These are phyloP conservation scores for Plasmodium coatneyi DNA, from an alignment of 169 alveolate species.

Conservation along the genomic window DNA sequence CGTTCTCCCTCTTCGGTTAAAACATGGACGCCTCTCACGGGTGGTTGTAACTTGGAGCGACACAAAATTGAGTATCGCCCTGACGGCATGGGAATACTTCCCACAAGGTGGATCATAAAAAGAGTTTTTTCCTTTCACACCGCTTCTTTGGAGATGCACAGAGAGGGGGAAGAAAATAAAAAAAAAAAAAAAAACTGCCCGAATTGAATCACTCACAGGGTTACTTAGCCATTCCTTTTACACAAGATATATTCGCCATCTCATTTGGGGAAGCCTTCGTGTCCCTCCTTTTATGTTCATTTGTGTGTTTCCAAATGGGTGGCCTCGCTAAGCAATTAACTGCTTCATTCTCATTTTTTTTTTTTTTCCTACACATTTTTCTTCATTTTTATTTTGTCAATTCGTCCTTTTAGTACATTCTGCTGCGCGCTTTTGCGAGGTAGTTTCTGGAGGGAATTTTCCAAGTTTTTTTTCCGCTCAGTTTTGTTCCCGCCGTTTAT, in stretches of 20 bases:
- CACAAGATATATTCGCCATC: neutral
- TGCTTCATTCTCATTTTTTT: neutral
- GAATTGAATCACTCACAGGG: neutral
- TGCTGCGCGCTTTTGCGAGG: neutral
- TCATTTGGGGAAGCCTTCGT: neutral
- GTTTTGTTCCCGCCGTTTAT: neutral
- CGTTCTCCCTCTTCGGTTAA: neutral
- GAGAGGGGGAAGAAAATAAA: neutral
- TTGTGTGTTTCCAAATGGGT: neutral
- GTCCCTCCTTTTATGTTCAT: neutral
- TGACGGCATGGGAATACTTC: neutral
- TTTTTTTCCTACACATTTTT: neutral
- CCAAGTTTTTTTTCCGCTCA: neutral
- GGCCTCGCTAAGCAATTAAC: neutral
- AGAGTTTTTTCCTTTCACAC: neutral
- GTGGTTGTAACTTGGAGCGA: neutral
- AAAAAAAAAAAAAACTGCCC: neutral
- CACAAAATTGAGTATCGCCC: neutral
- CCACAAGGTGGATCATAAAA: neutral
- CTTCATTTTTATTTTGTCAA: neutral
- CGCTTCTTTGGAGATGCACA: neutral
- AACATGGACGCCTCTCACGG: neutral
- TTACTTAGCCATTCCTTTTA: neutral
- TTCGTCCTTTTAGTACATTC: neutral
- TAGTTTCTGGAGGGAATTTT: neutral